Base-by-base conservation (phyloP, 2,329 filamentous ascomycete species). In the Ophiocordyceps robertsii region DNA sequence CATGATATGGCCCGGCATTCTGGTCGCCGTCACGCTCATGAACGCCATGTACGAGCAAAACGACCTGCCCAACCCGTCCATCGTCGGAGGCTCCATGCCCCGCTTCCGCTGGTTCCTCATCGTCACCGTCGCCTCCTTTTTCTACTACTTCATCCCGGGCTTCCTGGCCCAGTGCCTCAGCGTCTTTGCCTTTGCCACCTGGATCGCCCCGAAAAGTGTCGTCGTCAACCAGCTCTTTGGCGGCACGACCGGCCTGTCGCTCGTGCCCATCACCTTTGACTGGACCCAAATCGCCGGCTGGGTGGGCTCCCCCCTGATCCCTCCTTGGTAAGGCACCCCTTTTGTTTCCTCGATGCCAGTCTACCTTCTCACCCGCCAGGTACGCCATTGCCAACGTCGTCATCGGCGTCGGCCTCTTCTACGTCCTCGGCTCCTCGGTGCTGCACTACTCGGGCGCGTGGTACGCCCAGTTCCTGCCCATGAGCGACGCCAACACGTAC, bases 181-280 rank as follows among this genome's bases (percentile, higher is more conserved):
- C 48, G 71, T 80, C 9, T 84, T 86, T 51, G 79, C 81, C 8
- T 82, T 84, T 53, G 68, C 75, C 11, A 85, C 82, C 0, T 86
- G 82, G 80, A 72, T 85, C 44, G 75, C 73, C 2, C 83, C 83
- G 0, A 67, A 84, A 40, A 84, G 75, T 45, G 66, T 75, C 0
- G 62, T 84, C 10, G 60, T 87, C 33, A 88, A 87, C 49, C 82
- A 87, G 55, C 54, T 87, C 1, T 87, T 87, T 50, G 83, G 83
- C 2, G 80, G 79, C 1, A 69, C 67, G 39, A 81, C 77, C 0
- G 82, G 83, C 0, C 48, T 87, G 4, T 82, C 77, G 0, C 53
- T 87, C 27, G 61, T 86, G 7, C 82, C 82, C 1, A 75, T 87
- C 29, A 85, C 81, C 0, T 84, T 87, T 53, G 82, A 87, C 63